Evolutionary conservation across 176 grass and related monocot species (phyloP), one percentile per base, ranked within the genome.

Genomic region (Tillandsia fasciculata): DNA sequence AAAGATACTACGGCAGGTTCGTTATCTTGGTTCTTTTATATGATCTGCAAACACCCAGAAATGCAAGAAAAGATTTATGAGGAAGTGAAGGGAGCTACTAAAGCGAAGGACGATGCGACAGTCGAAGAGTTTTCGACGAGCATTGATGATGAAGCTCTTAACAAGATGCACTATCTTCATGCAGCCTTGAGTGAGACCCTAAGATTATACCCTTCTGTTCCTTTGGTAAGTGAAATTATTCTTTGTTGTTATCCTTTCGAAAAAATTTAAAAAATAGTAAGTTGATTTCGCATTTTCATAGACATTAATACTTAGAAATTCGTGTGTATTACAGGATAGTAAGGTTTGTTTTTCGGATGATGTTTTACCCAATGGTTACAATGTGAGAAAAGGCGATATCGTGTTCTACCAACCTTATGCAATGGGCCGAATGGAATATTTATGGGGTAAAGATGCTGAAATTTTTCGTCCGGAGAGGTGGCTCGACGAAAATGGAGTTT

Each of bases 151-250:
- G 82, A 96, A 14, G 64, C 77, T 0, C 70, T 96, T 11, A 85
- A 79, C 87, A 90, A 76, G 58, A 87, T 96, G 84, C 87, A 87
- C 52, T 85, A 80, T 58, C 76, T 96, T 12, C 87, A 85, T 61
- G 81, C 91, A 3, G 48, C 76, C 1, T 70, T 90, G 2, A 78
- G 87, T 0, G 91, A 96, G 78, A 87, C 91, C 2, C 79, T 90
- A 14, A 64, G 84, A 10, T 56, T 95, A 10, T 95, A 87, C 74
- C 87, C 84, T 12, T 69, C 83, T 2, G 78, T 85, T 71, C 91
- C 84, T 9, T 1, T 79, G 49, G 87, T 90, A 67, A 80, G 70
- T 29, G 20, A 20, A 20, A 20, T 20, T 20, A 20, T 20, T 20
- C 20, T 20, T 0, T 20, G 20, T 20, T 20, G 20, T 20, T 20